Conservation (phyloP, 2,329 filamentous ascomycete species). For the Clonostachys byssicola region DNA sequence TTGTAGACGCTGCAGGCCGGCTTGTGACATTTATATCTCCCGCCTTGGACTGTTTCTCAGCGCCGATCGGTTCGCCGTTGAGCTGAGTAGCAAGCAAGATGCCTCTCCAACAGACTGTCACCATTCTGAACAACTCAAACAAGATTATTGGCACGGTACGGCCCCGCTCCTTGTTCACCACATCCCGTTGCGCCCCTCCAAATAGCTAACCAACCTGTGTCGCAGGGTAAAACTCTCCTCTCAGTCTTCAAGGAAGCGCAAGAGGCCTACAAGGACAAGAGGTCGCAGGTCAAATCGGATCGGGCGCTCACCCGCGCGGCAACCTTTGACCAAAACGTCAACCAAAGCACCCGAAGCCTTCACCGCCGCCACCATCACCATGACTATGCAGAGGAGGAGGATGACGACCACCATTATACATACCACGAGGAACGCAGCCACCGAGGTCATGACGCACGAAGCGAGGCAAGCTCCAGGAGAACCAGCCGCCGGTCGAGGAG, state of each 20-base stretch:
- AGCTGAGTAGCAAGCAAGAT: conserved; percentile 11
- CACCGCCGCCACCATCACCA: conserved; percentile 11
- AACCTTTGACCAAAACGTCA: conserved; percentile 37
- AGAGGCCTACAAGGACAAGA: conserved; percentile 81
- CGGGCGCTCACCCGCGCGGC: conserved; percentile 55
- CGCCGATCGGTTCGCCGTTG: not conserved
- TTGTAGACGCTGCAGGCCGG: not conserved
- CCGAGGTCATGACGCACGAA: conserved; percentile 13
- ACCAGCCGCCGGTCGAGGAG: conserved; percentile 6
- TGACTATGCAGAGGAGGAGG: conserved; percentile 23
- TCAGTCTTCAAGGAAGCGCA: conserved; percentile 91
- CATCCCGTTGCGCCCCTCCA: not conserved
- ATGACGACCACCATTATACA: conserved; percentile 25
- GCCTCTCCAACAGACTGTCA: conserved; percentile 59
- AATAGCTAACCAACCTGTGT: not conserved
- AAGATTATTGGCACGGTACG: conserved; percentile 78
- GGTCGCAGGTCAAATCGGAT: conserved; percentile 73
- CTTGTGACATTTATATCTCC: not conserved
- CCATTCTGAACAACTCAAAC: conserved; percentile 77
- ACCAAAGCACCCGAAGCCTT: conserved; percentile 3
- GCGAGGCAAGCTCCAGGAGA: conserved; percentile 34
- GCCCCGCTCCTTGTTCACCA: conserved; percentile 5
- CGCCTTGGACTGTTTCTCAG: conserved; percentile 1
- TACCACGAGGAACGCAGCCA: conserved; percentile 25
- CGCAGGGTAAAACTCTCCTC: conserved; percentile 82